Evolutionary conservation across 169 alveolate species (phyloP).

Genomic region (Eimeria maxima): DNA sequence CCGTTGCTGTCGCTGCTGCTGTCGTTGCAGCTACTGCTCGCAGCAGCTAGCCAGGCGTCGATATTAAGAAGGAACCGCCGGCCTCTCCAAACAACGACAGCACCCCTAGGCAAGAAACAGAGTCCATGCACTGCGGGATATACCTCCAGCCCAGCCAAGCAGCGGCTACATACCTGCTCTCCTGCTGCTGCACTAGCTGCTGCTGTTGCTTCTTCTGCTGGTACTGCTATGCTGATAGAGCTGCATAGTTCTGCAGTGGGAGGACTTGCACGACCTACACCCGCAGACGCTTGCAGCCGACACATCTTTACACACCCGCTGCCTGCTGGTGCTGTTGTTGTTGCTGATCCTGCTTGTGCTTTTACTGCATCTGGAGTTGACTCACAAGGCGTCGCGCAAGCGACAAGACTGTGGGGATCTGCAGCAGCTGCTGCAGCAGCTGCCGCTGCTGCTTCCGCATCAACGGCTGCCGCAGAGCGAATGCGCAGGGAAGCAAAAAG

Average conservation of each 20-base stretch:
- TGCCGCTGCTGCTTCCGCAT: constrained; percentile 52
- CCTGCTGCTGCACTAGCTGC: constrained; percentile 43
- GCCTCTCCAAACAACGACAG: not conserved
- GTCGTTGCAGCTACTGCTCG: constrained; percentile 24
- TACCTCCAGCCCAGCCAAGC: not conserved
- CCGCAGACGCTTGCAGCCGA: constrained; percentile 15
- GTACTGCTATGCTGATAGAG: not conserved
- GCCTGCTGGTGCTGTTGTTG: constrained; percentile 26
- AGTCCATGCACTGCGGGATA: constrained; percentile 47
- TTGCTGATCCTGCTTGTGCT: constrained; percentile 2
- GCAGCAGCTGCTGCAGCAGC: constrained; percentile 49
- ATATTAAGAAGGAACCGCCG: not conserved
- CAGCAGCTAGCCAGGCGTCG: constrained; percentile 39
- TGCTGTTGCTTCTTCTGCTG: constrained; percentile 29
- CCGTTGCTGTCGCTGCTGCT: not conserved
- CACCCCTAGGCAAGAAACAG: not conserved
- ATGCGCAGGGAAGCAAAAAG: constrained; percentile 7
- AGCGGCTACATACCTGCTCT: constrained; percentile 11
- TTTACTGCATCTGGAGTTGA: constrained; percentile 5
- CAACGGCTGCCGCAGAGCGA: constrained; percentile 52
- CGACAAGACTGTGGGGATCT: constrained; percentile 25
- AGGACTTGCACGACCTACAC: not conserved
- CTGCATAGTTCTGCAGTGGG: not conserved
- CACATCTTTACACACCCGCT: not conserved
- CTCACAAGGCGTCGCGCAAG: constrained; percentile 50